Conservation (phyloP, 202 grass and related monocot species). For the Carex sylvatica region DNA sequence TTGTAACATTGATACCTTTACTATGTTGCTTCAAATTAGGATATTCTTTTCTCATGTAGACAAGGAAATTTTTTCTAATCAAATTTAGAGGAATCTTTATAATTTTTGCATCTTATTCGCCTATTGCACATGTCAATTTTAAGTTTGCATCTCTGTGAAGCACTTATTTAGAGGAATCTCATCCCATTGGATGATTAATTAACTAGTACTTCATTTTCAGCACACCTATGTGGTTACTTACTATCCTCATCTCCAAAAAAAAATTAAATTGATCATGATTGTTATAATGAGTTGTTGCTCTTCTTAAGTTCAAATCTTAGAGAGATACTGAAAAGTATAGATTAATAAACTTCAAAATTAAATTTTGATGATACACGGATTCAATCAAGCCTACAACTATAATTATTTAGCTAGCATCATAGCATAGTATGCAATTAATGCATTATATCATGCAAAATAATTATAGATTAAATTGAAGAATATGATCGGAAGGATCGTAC, state of each 20-base stretch:
- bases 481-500: background rate
- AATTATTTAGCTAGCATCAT: too few relatives aligned
- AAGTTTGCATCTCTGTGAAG: background rate
- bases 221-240: too few relatives aligned
- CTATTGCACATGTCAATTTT: background rate
- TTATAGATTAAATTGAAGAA: background rate
- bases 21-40: background rate
- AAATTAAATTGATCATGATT: background rate
- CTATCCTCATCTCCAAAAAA: too few relatives aligned
- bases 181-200: too few relatives aligned
- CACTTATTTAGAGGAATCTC: too few relatives aligned
- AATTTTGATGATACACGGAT: too few relatives aligned
- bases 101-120: constrained; percentile 16
- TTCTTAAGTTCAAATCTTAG: background rate
- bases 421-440: background rate
- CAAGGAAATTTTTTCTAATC: background rate
- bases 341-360: too few relatives aligned
- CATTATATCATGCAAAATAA: background rate
- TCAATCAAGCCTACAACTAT: too few relatives aligned
- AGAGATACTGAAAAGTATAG: too few relatives aligned
- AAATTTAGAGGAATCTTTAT: background rate
- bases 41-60: background rate
- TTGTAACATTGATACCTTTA: background rate
- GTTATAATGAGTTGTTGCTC: background rate
- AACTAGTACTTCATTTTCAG: too few relatives aligned